Evolutionary conservation across 805 yeast species (phyloP), one percentile per base, ranked within the genome.

Genomic region (Vanderwaltozyma polyspora): DNA sequence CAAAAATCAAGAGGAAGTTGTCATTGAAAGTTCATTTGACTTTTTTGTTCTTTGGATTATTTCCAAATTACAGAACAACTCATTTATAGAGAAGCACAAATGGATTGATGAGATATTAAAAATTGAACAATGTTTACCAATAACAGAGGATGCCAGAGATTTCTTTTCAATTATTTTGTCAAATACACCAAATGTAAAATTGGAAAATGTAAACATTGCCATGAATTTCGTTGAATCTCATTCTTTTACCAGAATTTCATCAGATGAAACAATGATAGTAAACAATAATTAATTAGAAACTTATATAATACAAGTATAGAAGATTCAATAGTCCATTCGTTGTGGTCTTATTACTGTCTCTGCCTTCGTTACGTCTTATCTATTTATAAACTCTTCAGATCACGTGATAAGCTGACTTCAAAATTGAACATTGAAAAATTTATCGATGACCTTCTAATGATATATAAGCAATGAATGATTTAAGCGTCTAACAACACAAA

Each of bases 1-100:
- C 6, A 19, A 25, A 5, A 14, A 34, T 9, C 56, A 63, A 11
- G 65, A 63, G 35, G 55, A 76, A 4, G 50, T 68, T 3, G 62
- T 55, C 3, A 58, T 67, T 29, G 65, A 64, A 13, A 59, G 69
- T 22, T 64, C 33, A 47, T 74, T 36, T 68, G 72, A 67, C 54
- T 68, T 36, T 55, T 70, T 41, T 48, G 76, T 42, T 57, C 66
- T 46, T 1, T 51, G 57, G 57, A 26, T 52, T 7, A 4, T 45
- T 6, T 25, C 43, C 3, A 51, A 51, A 29, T 19, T 17, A 7
- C 32, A 33, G 22, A 35, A 40, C 19, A 28, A 36, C 6, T 37
- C 49, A 2, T 43, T 42, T 6, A 36, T 34, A 3, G 12, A 25
- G 1, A 45, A 46, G 32, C 41, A 51, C 24, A 13, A 19, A 16